These are phyloP conservation scores for Kuraishia piskuri DNA, from an alignment of 805 yeast genomes.

Conservation along the genomic window DNA sequence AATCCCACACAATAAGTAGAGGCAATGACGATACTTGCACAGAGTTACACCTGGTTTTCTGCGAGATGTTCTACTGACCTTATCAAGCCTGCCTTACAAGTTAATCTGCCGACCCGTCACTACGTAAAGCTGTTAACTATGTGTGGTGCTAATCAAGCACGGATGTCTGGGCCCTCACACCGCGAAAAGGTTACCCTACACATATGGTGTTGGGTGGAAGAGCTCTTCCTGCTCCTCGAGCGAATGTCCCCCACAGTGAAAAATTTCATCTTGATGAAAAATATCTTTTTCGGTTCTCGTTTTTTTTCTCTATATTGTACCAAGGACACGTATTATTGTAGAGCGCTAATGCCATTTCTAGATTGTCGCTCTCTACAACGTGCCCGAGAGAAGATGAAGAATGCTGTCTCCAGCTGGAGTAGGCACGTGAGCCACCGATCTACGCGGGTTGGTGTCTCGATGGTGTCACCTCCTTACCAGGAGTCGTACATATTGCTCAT, in stretches of 20 bases:
- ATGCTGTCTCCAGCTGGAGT: slow-evolving; percentile 7
- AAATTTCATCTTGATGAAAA: background rate
- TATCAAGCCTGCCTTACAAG: no score
- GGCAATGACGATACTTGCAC: no score
- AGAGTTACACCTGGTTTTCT: no score
- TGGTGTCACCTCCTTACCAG: slow-evolving; percentile 6
- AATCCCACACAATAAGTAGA: no score
- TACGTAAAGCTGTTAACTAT: no score
- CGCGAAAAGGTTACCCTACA: background rate
- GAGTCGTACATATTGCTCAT: slow-evolving; percentile 2
- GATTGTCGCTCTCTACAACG: slow-evolving; percentile 32
- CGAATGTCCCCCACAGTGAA: background rate
- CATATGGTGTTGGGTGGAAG: no score
- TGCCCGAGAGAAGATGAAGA: slow-evolving; percentile 19
- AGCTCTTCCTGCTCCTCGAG: no score
- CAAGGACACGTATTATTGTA: slow-evolving; percentile 19
- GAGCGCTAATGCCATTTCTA: slow-evolving; percentile 24
- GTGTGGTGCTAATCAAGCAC: no score
- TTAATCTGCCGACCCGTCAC: no score
- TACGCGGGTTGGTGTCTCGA: slow-evolving; percentile 2
- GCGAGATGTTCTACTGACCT: no score
- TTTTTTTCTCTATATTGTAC: slow-evolving; percentile 2
- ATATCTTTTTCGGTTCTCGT: background rate
- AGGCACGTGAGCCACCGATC: slow-evolving; percentile 4
- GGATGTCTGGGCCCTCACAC: background rate